Conservation (phyloP, 805 yeast genomes). For the Teunomyces lycoperdinae region DNA sequence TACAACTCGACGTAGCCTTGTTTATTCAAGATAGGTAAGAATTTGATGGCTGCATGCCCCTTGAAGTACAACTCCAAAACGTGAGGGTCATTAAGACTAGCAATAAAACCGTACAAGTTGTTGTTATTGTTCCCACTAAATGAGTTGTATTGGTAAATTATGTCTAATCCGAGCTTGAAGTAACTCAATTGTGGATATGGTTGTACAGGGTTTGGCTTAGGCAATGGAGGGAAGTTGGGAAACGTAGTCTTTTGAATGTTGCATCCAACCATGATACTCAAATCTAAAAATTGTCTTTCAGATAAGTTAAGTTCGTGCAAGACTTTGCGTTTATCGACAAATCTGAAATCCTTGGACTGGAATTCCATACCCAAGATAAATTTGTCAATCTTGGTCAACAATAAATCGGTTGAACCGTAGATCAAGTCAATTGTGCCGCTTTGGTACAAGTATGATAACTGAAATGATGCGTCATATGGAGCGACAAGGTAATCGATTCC, state of each 20-base stretch:
- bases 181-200: conserved; percentile 40
- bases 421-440: conserved; percentile 64
- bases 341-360: conserved; percentile 61
- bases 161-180: conserved; percentile 40
- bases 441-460: conserved; percentile 67
- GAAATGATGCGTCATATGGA: conserved; percentile 80
- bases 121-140: conserved; percentile 21
- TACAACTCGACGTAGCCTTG: conserved; percentile 69
- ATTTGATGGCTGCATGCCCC: conserved; percentile 67
- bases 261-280: conserved; percentile 77
- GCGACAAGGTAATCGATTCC: conserved; percentile 69
- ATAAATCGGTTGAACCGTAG: conserved; percentile 79
- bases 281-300: conserved; percentile 70
- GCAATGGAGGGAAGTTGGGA: conserved; percentile 47
- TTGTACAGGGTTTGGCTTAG: conserved; percentile 38
- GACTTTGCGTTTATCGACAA: conserved; percentile 56
- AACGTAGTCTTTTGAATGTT: conserved; percentile 66
- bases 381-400: conserved; percentile 63
- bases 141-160: conserved; percentile 31
- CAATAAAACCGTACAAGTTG: conserved; percentile 45
- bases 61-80: conserved; percentile 54
- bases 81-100: conserved; percentile 44
- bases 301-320: conserved; percentile 58
- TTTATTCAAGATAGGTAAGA: conserved; percentile 67
- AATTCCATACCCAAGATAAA: conserved; percentile 73